Evolutionary conservation across 2,329 filamentous ascomycete species (phyloP).

Genomic region (Catunica adiposa): DNA sequence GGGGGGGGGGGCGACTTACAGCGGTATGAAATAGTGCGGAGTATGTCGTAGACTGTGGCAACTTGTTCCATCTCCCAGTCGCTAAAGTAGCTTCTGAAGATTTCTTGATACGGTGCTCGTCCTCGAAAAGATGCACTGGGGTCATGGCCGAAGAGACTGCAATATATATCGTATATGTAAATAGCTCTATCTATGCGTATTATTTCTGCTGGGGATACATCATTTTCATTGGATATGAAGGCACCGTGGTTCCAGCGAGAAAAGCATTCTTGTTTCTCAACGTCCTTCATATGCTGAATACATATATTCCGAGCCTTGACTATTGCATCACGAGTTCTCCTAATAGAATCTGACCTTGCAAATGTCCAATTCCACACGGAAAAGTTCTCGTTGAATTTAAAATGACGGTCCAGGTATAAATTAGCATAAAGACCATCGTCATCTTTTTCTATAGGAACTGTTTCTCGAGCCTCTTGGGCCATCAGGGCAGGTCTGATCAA

Average conservation of each 20-base stretch:
- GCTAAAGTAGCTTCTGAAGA: slow-evolving; percentile 8
- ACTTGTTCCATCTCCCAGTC: slow-evolving; percentile 13
- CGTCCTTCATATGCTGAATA: neutral
- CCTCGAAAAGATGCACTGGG: neutral
- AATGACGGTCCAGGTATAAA: neutral
- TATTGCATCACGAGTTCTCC: too few species aligned
- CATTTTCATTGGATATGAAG: slow-evolving; percentile 1
- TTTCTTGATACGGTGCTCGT: neutral
- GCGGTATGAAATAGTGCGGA: slow-evolving; percentile 3
- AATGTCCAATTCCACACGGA: neutral
- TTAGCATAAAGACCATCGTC: neutral
- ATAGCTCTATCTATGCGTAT: slow-evolving; percentile 9
- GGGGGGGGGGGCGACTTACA: neutral
- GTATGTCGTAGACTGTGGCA: slow-evolving; percentile 10
- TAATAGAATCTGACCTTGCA: too few species aligned
- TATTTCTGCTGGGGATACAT: neutral
- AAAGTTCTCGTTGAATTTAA: neutral
- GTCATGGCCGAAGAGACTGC: slow-evolving; percentile 12
- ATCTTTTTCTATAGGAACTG: neutral
- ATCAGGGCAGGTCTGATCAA: neutral
- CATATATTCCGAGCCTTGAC: neutral
- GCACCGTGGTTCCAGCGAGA: slow-evolving; percentile 2
- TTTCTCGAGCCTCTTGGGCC: slow-evolving; percentile 5
- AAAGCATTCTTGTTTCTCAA: neutral
- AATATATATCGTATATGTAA: slow-evolving; percentile 12